These are phyloP conservation scores for Punica granatum DNA, from an alignment of 345 rosid genomes.

Conservation along the genomic window DNA sequence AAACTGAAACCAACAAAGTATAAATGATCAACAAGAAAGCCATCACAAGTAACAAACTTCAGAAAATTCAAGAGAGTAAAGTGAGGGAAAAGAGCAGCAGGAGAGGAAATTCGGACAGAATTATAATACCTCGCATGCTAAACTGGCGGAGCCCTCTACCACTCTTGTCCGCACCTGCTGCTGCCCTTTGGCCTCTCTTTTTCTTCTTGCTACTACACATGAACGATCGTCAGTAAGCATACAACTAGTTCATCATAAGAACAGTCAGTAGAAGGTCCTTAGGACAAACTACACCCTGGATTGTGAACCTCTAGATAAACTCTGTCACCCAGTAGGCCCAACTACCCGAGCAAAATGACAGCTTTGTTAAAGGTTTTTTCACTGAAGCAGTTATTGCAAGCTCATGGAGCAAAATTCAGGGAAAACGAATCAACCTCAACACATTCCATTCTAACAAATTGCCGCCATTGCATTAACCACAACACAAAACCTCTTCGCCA, in stretches of 20 bases:
- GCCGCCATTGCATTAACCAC: background rate
- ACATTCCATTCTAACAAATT: background rate
- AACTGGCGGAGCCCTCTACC: conserved; percentile 99
- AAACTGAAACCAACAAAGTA: conserved; percentile 41
- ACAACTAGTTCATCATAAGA: background rate
- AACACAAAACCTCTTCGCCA: background rate
- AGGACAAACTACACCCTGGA: background rate
- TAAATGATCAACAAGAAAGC: conserved; percentile 5
- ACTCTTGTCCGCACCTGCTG: conserved; percentile 77
- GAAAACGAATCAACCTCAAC: background rate
- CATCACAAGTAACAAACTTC: background rate
- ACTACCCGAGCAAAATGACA: background rate
- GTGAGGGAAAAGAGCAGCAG: background rate
- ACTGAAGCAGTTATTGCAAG: background rate
- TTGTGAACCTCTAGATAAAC: background rate
- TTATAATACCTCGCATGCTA: conserved; percentile 89
- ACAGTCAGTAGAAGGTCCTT: too few relatives aligned
- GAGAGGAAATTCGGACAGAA: conserved; percentile 3
- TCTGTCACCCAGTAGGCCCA: background rate
- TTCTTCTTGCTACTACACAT: conserved; percentile 65
- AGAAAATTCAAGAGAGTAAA: background rate
- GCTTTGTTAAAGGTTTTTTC: background rate
- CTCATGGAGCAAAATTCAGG: background rate
- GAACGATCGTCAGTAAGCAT: conserved; percentile 5
- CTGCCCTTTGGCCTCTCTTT: conserved; percentile 84